Conservation (phyloP, 75 land plant genomes). For the Cryptomeria japonica region DNA sequence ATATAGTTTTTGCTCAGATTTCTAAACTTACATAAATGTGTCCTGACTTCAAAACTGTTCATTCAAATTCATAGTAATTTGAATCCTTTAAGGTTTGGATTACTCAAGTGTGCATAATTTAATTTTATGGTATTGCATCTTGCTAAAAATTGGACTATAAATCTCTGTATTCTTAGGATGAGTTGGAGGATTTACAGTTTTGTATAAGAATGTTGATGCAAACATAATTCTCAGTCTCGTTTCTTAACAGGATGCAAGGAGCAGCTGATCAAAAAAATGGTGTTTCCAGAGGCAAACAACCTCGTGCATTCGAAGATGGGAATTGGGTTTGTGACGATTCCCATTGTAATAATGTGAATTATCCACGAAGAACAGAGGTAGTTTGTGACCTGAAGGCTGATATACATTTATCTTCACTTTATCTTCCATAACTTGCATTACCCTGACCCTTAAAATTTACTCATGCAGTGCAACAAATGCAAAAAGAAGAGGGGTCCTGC, state of each 20-base stretch:
- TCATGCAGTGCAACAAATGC: constrained; percentile 39
- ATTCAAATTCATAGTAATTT: no score
- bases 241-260: background rate
- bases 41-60: no score
- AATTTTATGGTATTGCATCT: no score
- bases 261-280: constrained; percentile 21
- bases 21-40: no score
- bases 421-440: background rate
- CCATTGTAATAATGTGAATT: constrained; percentile 37
- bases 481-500: constrained; percentile 35
- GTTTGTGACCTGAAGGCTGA: background rate
- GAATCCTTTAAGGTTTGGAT: no score
- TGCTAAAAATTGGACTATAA: background rate
- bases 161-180: background rate
- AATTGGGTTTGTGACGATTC: constrained; percentile 50
- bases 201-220: background rate
- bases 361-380: constrained; percentile 48
- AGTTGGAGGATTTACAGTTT: background rate
- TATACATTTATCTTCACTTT: no score
- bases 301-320: constrained; percentile 43
- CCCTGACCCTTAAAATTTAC: background rate
- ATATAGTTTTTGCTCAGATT: no score
- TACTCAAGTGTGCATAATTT: no score
- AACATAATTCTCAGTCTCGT: background rate
- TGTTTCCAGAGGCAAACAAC: constrained; percentile 34